A percentile compares a stretch with the other conserved stretches of the same genome.
phyloP scores from a whole-genome alignment of 2,329 filamentous ascomycete genomes.

The Penicillium italicum region DNA sequence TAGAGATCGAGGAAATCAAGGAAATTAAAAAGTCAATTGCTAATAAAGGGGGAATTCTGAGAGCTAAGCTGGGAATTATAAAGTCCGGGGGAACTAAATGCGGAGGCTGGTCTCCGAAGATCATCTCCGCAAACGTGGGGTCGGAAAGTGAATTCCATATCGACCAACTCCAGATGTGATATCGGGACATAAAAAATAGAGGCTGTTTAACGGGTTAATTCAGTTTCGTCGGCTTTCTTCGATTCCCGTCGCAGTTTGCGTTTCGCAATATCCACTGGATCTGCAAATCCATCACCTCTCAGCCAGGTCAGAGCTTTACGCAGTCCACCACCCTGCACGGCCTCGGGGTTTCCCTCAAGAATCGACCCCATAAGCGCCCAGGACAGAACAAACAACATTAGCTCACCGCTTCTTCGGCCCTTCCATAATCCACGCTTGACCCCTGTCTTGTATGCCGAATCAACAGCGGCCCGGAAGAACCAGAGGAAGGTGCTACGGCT shows the following conservation, averaged over 20 bases:
- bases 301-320: constrained; percentile 72
- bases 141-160: constrained; percentile 24
- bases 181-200: background rate
- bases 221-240: constrained; percentile 23
- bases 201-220: background rate
- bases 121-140: constrained; percentile 7
- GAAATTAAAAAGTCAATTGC: background rate
- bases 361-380: constrained; percentile 74
- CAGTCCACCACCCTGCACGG: constrained; percentile 63
- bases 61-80: background rate
- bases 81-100: background rate
- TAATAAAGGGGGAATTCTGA: background rate
- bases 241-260: constrained; percentile 29
- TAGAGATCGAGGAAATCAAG: background rate
- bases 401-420: constrained; percentile 75
- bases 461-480: constrained; percentile 70
- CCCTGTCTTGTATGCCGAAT: constrained; percentile 89
- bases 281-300: constrained; percentile 70
- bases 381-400: constrained; percentile 75
- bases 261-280: constrained; percentile 55
- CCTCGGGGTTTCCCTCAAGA: constrained; percentile 67
- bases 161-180: background rate
- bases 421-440: constrained; percentile 86
- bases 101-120: constrained; percentile 22
- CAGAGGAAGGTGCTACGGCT: constrained; percentile 70